Evolutionary conservation across 106 monocot species (phyloP).

Genomic region (Dactylorhiza incarnata): DNA sequence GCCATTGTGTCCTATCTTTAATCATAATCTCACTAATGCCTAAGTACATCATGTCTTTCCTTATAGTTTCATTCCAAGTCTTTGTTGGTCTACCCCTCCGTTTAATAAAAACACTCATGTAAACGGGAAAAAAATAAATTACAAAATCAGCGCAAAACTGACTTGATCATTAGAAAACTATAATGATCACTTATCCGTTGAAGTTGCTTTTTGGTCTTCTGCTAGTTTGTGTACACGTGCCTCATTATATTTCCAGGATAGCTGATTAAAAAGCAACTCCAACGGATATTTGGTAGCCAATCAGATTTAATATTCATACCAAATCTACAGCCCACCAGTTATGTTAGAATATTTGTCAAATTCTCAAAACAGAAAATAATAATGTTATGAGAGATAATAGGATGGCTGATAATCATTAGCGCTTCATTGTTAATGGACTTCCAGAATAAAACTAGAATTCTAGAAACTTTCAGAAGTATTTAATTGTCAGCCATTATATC

Average conservation of each 20-base stretch:
- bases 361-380: background rate
- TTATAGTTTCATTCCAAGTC: too few relatives aligned
- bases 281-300: background rate
- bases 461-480: too few relatives aligned
- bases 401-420: too few relatives aligned
- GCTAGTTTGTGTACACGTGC: background rate
- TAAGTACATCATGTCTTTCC: too few relatives aligned
- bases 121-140: background rate
- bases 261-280: background rate
- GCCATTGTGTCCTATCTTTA: too few relatives aligned
- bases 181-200: background rate
- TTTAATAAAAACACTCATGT: background rate
- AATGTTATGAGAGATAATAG: background rate
- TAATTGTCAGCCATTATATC: too few relatives aligned
- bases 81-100: too few relatives aligned
- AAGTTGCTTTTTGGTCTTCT: too few relatives aligned
- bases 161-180: background rate
- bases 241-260: background rate
- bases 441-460: too few relatives aligned
- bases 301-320: background rate
- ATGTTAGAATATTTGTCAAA: background rate
- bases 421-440: too few relatives aligned
- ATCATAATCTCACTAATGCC: too few relatives aligned
- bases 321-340: background rate
- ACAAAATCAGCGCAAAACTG: background rate